A percentile compares a stretch with the other conserved stretches of the same genome.
Evolutionary conservation across 306 rosid species (phyloP).

Genomic region (Cercis canadensis): DNA sequence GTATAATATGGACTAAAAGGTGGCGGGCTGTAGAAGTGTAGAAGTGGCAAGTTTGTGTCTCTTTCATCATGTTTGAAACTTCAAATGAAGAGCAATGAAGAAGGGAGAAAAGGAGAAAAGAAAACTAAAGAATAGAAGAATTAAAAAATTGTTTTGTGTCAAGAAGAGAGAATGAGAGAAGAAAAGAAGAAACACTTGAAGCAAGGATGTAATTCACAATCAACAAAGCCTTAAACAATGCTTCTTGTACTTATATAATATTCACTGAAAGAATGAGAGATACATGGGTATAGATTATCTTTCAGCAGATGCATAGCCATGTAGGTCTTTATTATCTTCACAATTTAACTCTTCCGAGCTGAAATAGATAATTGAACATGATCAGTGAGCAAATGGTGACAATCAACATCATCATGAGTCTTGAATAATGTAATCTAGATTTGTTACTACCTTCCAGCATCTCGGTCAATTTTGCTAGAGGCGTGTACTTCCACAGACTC

Average conservation of each 20-base stretch:
- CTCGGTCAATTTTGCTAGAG: conserved; percentile 29
- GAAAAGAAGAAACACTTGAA: background rate
- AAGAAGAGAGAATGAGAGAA: conserved; percentile 5
- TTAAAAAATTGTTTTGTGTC: conserved; percentile 6
- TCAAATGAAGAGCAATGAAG: background rate
- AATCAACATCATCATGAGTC: conserved; percentile 15
- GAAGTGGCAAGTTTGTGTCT: background rate
- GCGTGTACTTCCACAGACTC: conserved; percentile 35
- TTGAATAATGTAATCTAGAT: conserved; percentile 23
- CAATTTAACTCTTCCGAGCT: conserved; percentile 46
- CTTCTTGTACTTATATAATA: conserved; percentile 5
- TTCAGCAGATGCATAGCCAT: conserved; percentile 50
- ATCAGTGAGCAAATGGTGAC: conserved; percentile 34
- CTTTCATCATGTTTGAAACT: conserved; percentile 8
- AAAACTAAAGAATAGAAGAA: background rate
- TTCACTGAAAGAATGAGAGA: conserved; percentile 28
- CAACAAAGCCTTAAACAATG: too few relatives aligned
- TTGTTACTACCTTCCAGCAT: conserved; percentile 47
- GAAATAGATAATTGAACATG: conserved; percentile 43
- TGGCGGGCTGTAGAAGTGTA: too few relatives aligned
- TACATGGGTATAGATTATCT: conserved; percentile 23
- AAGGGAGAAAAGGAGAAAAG: background rate
- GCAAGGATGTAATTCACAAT: conserved; percentile 1
- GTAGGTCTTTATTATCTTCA: conserved; percentile 31
- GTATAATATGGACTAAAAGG: background rate